phyloP scores from a whole-genome alignment of 2,329 filamentous ascomycete species.

The Fusarium mundagurra region DNA sequence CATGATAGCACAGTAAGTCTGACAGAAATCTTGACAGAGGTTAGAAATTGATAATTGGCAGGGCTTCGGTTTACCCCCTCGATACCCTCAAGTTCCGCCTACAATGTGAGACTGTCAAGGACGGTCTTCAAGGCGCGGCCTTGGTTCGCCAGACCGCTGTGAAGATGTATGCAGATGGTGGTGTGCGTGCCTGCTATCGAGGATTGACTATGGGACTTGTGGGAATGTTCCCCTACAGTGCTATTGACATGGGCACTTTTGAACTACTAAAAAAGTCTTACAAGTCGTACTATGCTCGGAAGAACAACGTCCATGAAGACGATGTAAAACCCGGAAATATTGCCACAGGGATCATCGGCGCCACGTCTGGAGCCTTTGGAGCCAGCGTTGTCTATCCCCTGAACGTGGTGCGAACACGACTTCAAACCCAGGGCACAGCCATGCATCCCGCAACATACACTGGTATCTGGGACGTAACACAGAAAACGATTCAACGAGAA shows the following conservation, averaged over 20 bases:
- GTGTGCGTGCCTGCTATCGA: slow-evolving; percentile 82
- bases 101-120: slow-evolving; percentile 92
- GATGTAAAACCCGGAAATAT: slow-evolving; percentile 85
- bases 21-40: background rate
- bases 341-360: slow-evolving; percentile 87
- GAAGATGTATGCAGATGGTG: slow-evolving; percentile 86
- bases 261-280: slow-evolving; percentile 87
- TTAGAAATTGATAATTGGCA: slow-evolving; percentile 44
- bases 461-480: slow-evolving; percentile 88
- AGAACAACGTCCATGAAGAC: slow-evolving; percentile 79
- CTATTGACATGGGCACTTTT: slow-evolving; percentile 95
- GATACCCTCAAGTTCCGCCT: slow-evolving; percentile 85
- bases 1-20: slow-evolving; percentile 88
- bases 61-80: slow-evolving; percentile 92
- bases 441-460: slow-evolving; percentile 91
- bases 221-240: slow-evolving; percentile 98
- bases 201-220: slow-evolving; percentile 93
- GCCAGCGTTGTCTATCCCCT: slow-evolving; percentile 95
- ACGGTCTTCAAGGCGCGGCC: slow-evolving; percentile 82
- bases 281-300: slow-evolving; percentile 74
- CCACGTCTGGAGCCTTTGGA: slow-evolving; percentile 89
- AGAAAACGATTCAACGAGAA: slow-evolving; percentile 83
- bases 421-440: slow-evolving; percentile 95
- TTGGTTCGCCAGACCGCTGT: slow-evolving; percentile 84
- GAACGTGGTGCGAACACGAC: slow-evolving; percentile 88